Conservation (phyloP, 345 rosid genomes). For the Mallotus nudiflorus region DNA sequence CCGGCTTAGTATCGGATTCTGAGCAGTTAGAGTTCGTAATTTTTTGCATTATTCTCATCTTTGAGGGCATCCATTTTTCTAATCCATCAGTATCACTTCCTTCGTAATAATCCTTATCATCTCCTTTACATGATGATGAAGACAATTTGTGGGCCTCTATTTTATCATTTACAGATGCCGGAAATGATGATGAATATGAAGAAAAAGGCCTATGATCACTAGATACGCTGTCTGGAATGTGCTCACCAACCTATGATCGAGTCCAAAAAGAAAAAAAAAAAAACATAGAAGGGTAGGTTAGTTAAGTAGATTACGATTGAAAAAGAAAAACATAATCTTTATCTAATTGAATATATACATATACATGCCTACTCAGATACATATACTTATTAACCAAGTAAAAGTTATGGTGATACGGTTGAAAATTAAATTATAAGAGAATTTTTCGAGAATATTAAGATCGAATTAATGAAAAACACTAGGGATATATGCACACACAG, state of each 20-base stretch:
- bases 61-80: slow-evolving; percentile 47
- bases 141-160: background rate
- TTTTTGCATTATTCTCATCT: slow-evolving; percentile 45
- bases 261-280: background rate
- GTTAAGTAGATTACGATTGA: no score
- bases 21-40: slow-evolving; percentile 28
- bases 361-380: no score
- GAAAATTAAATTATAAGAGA: no score
- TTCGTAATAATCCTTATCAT: background rate
- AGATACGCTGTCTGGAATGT: background rate
- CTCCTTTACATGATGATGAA: slow-evolving; percentile 12
- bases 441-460: no score
- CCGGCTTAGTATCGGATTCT: background rate
- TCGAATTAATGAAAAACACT: no score
- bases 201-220: slow-evolving; percentile 8
- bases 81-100: slow-evolving; percentile 15
- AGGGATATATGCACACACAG: background rate
- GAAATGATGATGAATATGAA: slow-evolving; percentile 15
- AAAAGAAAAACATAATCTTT: no score
- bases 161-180: background rate
- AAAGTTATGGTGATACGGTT: no score
- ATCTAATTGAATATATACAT: no score
- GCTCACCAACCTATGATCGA: slow-evolving; percentile 22
- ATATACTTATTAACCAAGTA: no score
- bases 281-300: no score